phyloP scores from a whole-genome alignment of 768 basidiomycete genomes.

The Gloeostereum incarnatum region DNA sequence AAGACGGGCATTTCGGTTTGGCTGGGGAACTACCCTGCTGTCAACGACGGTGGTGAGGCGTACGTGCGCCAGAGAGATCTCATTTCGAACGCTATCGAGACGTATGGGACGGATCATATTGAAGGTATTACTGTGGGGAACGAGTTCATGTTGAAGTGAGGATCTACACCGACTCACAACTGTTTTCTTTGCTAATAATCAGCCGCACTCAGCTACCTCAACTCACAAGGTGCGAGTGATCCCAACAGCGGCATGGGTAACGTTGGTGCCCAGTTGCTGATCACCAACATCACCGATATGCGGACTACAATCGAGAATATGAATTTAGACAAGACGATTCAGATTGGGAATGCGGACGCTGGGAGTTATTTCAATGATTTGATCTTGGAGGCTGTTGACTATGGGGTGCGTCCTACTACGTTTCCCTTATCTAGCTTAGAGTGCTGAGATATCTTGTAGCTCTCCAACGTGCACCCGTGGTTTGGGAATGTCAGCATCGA shows the following conservation, averaged over 20 bases:
- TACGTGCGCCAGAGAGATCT: constrained; percentile 65
- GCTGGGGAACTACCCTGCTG: constrained; percentile 59
- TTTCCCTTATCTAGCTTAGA: constrained; percentile 1
- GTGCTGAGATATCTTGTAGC: constrained; percentile 24
- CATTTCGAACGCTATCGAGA: constrained; percentile 61
- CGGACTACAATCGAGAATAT: constrained; percentile 42
- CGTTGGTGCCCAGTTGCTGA: constrained; percentile 51
- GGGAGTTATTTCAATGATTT: constrained; percentile 74
- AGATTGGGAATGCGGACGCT: constrained; percentile 78
- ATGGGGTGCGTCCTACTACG: constrained; percentile 49
- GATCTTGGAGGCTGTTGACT: constrained; percentile 57
- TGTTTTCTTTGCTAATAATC: constrained; percentile 1
- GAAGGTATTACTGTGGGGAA: constrained; percentile 86
- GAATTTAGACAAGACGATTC: constrained; percentile 49
- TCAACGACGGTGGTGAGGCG: constrained; percentile 56
- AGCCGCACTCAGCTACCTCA: constrained; percentile 47
- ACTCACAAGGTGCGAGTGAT: constrained; percentile 32
- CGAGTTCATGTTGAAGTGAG: constrained; percentile 77
- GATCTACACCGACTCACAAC: constrained; percentile 6
- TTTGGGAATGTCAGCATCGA: constrained; percentile 74
- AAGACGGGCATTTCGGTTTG: constrained; percentile 81
- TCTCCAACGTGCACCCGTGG: constrained; percentile 93
- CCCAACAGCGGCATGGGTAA: constrained; percentile 56
- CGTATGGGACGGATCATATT: constrained; percentile 70
- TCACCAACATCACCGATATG: constrained; percentile 60